Conservation (phyloP, 768 basidiomycete genomes). For the Trametes cingulata region DNA sequence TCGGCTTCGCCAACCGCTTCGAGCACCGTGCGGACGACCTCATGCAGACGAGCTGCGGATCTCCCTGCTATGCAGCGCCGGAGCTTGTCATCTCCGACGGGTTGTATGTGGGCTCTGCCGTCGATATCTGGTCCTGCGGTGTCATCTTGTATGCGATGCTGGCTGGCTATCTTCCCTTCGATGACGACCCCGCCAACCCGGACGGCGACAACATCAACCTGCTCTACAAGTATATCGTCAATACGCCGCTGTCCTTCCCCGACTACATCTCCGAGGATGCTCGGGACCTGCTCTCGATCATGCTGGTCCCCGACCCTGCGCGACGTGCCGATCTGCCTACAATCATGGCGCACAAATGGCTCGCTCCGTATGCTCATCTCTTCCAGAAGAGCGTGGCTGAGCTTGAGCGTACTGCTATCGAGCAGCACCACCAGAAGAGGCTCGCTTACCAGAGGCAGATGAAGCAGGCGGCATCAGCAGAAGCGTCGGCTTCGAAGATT, state of each 20-base stretch:
- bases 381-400: conserved; percentile 78
- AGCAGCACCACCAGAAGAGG: conserved; percentile 82
- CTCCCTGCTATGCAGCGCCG: conserved; percentile 97
- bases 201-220: conserved; percentile 99
- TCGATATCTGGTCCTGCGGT: conserved; percentile 97
- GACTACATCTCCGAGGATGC: conserved; percentile 88
- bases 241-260: conserved; percentile 95
- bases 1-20: conserved; percentile 98
- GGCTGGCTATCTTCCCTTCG: conserved; percentile 97
- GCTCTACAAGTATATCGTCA: conserved; percentile 97
- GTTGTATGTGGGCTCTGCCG: conserved; percentile 93
- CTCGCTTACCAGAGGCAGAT: conserved; percentile 81
- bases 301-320: conserved; percentile 93
- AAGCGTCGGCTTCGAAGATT: conserved; percentile 30
- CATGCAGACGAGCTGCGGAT: conserved; percentile 98
- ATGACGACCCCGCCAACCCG: conserved; percentile 97
- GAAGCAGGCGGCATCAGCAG: conserved; percentile 45
- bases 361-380: conserved; percentile 58
- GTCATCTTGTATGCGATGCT: conserved; percentile 98
- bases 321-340: conserved; percentile 71
- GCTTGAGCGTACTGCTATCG: conserved; percentile 77
- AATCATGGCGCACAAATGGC: conserved; percentile 91
- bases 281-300: conserved; percentile 79
- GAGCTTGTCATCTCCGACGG: conserved; percentile 98
- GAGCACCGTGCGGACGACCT: conserved; percentile 91